phyloP scores from a whole-genome alignment of 805 yeast species.

The Wickerhamomyces bisporus region DNA sequence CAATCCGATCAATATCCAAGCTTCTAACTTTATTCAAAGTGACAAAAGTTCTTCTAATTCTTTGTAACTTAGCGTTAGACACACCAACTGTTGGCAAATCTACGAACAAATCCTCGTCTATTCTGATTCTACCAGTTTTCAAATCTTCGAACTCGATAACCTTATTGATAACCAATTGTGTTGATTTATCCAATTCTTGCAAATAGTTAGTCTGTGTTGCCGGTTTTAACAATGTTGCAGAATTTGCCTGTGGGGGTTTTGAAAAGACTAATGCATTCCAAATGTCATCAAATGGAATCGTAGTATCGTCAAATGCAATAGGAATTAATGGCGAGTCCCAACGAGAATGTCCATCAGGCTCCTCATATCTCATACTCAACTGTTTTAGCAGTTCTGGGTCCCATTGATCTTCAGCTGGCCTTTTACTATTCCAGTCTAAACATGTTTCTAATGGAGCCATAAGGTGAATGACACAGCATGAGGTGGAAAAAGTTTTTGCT shows the following conservation, averaged over 20 bases:
- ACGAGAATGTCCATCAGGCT: conserved; percentile 76
- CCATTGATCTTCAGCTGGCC: conserved; percentile 45
- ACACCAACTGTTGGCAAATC: conserved; percentile 59
- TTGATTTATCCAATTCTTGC: conserved; percentile 69
- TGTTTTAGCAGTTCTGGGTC: conserved; percentile 58
- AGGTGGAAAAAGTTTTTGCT: conserved; percentile 77
- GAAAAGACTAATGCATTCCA: conserved; percentile 51
- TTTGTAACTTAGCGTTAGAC: conserved; percentile 72
- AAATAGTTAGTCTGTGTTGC: conserved; percentile 72
- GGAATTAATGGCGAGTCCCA: conserved; percentile 95
- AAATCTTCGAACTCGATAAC: conserved; percentile 60
- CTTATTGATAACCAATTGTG: conserved; percentile 58
- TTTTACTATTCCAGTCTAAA: conserved; percentile 50
- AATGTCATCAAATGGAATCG: conserved; percentile 59
- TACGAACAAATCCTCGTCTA: conserved; percentile 40
- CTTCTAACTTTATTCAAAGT: conserved; percentile 74
- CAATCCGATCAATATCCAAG: conserved; percentile 63
- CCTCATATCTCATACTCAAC: conserved; percentile 83
- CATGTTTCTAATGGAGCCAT: conserved; percentile 63
- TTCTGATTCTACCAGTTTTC: conserved; percentile 32
- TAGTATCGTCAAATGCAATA: conserved; percentile 47
- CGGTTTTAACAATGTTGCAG: conserved; percentile 78
- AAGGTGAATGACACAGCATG: conserved; percentile 78
- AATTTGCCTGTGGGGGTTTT: conserved; percentile 69
- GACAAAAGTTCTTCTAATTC: conserved; percentile 81